Percentiles rank a stretch among this genome's conserved stretches.
These are phyloP conservation scores for Umbilicaria muhlenbergii DNA, from an alignment of 495 filamentous ascomycete species.

Conservation along the genomic window DNA sequence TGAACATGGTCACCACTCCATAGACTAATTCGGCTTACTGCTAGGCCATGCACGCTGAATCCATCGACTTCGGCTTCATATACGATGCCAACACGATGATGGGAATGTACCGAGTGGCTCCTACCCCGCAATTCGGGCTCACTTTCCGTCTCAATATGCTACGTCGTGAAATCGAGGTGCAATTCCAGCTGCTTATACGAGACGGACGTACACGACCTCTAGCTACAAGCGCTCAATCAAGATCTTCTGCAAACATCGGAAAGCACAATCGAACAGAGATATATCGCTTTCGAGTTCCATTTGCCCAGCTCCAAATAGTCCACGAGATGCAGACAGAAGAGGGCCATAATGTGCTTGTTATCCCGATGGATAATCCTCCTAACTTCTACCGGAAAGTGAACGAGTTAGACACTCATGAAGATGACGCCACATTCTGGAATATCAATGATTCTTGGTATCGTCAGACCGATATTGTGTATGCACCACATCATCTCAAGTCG, in stretches of 20 bases:
- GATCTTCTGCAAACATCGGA: background rate
- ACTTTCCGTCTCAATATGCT: conserved; percentile 29
- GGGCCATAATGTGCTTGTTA: conserved; percentile 29
- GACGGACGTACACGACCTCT: conserved; percentile 18
- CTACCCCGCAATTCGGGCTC: background rate
- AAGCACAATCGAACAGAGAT: conserved; percentile 8
- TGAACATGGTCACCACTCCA: background rate
- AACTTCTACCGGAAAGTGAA: conserved; percentile 41
- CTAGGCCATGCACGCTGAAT: conserved; percentile 6
- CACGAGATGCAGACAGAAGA: conserved; percentile 25
- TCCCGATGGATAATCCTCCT: conserved; percentile 49
- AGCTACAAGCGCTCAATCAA: background rate
- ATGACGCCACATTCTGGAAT: conserved; percentile 36
- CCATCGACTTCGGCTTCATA: conserved; percentile 15
- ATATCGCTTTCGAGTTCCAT: conserved; percentile 44
- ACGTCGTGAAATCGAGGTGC: conserved; percentile 24
- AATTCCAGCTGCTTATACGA: conserved; percentile 23
- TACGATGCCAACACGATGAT: conserved; percentile 23
- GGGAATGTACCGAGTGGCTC: conserved; percentile 23
- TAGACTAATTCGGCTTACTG: background rate
- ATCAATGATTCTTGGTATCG: conserved; percentile 59
- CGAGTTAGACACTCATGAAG: conserved; percentile 25
- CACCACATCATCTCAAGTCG: conserved; percentile 21
- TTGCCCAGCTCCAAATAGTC: conserved; percentile 44
- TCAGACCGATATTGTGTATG: conserved; percentile 50